These are phyloP conservation scores for Phyllosticta capitalensis DNA, from an alignment of 2,329 filamentous ascomycete species.

Conservation along the genomic window DNA sequence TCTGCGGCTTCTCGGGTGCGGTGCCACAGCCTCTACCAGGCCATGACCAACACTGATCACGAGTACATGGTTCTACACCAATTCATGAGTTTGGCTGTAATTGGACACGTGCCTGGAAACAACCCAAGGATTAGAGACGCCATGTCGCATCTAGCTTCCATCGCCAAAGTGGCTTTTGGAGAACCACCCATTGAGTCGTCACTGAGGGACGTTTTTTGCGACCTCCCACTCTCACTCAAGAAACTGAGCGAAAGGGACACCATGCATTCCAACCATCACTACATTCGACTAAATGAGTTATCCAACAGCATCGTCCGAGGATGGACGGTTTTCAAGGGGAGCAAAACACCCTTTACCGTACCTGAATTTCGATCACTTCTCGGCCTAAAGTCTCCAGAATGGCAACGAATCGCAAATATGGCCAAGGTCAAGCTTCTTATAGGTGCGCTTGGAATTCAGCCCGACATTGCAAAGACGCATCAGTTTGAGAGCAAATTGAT, in stretches of 20 bases:
- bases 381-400: background rate
- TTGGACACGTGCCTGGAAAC: background rate
- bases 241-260: background rate
- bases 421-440: background rate
- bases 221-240: background rate
- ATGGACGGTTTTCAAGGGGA: background rate
- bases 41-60: background rate
- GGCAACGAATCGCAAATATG: background rate
- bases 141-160: background rate
- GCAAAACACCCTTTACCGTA: background rate
- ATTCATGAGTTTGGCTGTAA: conserved; percentile 4
- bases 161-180: background rate
- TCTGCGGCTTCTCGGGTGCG: background rate
- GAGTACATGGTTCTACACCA: conserved; percentile 7
- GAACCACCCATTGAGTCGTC: background rate
- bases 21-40: background rate
- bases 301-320: background rate
- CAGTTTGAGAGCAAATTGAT: background rate
- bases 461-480: background rate
- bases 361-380: background rate
- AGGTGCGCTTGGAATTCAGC: background rate
- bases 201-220: background rate
- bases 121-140: background rate
- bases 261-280: background rate
- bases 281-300: background rate